A percentile compares a stretch with the other conserved stretches of the same genome.
phyloP scores from a whole-genome alignment of 2,329 filamentous ascomycete species.

The Paecilomyces niveus region DNA sequence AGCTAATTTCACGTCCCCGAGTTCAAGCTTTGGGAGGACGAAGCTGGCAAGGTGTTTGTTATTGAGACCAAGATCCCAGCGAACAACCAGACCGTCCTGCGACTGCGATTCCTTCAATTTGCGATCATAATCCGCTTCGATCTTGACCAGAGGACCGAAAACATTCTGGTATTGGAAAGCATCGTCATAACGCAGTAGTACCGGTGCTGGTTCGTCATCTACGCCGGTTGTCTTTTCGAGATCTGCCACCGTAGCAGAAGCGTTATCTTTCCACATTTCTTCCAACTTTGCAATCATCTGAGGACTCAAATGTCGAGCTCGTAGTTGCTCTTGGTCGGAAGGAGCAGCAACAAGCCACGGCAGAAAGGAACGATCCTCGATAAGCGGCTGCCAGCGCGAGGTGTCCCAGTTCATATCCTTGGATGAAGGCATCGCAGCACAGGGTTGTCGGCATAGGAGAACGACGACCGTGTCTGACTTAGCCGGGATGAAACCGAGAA shows the following conservation, averaged over 20 bases:
- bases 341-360: conserved; percentile 87
- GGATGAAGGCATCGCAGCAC: conserved; percentile 85
- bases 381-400: conserved; percentile 93
- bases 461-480: conserved; percentile 99
- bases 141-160: conserved; percentile 95
- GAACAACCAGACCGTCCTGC: conserved; percentile 87
- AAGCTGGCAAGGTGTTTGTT: conserved; percentile 97
- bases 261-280: conserved; percentile 97
- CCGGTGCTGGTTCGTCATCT: conserved; percentile 90
- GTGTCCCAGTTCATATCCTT: conserved; percentile 99
- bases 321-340: conserved; percentile 90
- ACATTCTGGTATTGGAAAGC: conserved; percentile 99
- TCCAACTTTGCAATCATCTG: conserved; percentile 95
- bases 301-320: conserved; percentile 83
- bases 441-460: conserved; percentile 90
- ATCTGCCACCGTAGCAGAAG: conserved; percentile 78
- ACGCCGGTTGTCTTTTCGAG: conserved; percentile 85
- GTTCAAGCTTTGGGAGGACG: conserved; percentile 90
- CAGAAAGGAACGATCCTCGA: conserved; percentile 92
- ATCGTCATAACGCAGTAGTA: conserved; percentile 90
- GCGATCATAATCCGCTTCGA: conserved; percentile 98
- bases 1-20: conserved; percentile 94
- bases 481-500: conserved; percentile 94
- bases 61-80: conserved; percentile 92
- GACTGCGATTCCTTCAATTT: conserved; percentile 98